Evolutionary conservation across 2,329 filamentous ascomycete species (phyloP), one percentile per base, ranked within the genome.

Genomic region (Leptographium galeiforme): DNA sequence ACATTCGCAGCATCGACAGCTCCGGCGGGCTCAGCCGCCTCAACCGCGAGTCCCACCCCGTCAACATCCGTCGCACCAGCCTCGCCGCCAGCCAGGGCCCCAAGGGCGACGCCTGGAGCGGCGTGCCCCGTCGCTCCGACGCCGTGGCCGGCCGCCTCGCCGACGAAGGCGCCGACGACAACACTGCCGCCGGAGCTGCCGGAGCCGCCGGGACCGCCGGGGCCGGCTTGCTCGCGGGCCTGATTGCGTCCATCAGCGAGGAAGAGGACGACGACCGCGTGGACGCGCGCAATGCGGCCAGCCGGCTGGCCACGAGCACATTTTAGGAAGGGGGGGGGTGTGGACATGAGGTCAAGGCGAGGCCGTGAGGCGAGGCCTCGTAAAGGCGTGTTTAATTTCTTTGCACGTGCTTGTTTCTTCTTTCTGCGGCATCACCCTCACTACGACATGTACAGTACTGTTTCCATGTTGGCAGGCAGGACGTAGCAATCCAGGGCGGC

Each of bases 51-150:
- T 74, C 86, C 16, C 89, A 95, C 66, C 91, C 93, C 2, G 71
- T 82, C 6, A 55, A 59, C 36, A 67, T 72, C 56, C 81, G 93
- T 53, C 82, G 91, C 57, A 70, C 84, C 32, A 91, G 82, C 67
- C 70, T 96, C 59, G 87, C 87, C 16, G 87, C 87, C 48, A 93
- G 87, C 62, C 93, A 98, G 69, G 93, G 93, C 0, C 91, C 93
- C 50, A 95, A 95, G 71, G 93, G 93, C n/a, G 93, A 98, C 67
- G 85, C 93, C 16, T 98, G 93, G 93, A 95, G 89, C 62, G 93
- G 93, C 55, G 89, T 96, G 33, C 88, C 90, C 39, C 79, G 93
- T 57, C 79, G 87, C 53, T 82, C 84, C 34, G 62, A 58, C 34
- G 88, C 95, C 61, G 84, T 82, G n/a, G 85, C 79, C 63, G 78